Evolutionary conservation across 257 asterid species (phyloP), one percentile per base, ranked within the genome.

Genomic region (Orobanche coerulescens): DNA sequence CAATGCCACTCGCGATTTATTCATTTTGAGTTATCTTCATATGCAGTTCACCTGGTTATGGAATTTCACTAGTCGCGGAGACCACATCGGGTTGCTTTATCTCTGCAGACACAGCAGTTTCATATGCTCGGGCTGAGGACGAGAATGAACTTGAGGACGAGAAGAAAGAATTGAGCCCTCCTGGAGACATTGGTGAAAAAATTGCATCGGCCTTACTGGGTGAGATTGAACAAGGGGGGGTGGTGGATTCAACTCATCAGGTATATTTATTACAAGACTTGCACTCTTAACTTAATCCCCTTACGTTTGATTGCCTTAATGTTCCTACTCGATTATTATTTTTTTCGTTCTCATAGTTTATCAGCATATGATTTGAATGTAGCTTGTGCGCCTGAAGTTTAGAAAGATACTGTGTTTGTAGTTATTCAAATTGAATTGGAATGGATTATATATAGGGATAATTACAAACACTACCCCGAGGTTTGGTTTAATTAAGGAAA

Each of bases 211-310:
- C 66, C 12, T 76, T 93, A 44, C 73, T 93, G 25, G 70, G 62
- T 34, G 95, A 89, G 84, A 83, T 93, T 65, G 86, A 89, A 68
- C 91, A 86, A 70, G 96, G 97, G 6, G 99, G 96, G n/a, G 95
- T 93, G 5, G 96, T 93, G 30, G 99, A 89, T 83, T 89, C 99
- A 15, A 84, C 88, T 58, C 99, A 93, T 67, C 96, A 88, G 95
- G 98, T 88, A n/a, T 65, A 79, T 65, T 34, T n/a, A n/a, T 14
- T 37, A 15, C 25, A 6, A 4, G 4, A 2, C 14, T 58, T 40
- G 14, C 53, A 19, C 12, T 20, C 37, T 31, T 9, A 18, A 53
- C 36, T 40, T 36, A 44, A 31, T 19, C 12, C 28, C 30, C 7
- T 52, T 24, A 68, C 43, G 6, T n/a, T 54, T n/a, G 15, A 40